A percentile compares a stretch with the other conserved stretches of the same genome.
phyloP scores from a whole-genome alignment of 2,329 filamentous ascomycete genomes.

The Colletotrichum liaoningense region DNA sequence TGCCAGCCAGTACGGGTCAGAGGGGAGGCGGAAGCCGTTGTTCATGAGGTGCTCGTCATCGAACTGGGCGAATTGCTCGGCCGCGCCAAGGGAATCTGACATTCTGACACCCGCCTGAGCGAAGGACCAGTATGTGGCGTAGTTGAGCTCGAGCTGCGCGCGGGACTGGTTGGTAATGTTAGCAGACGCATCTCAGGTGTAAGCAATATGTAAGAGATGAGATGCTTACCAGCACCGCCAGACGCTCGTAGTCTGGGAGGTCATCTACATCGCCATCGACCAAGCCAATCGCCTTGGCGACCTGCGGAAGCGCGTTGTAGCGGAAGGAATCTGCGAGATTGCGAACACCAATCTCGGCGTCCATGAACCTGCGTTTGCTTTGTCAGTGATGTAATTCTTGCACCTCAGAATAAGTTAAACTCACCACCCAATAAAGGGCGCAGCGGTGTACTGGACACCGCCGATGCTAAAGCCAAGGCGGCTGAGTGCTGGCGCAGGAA shows the following conservation, averaged over 20 bases:
- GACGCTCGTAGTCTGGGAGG: constrained; percentile 31
- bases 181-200: neutral
- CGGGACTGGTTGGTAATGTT: constrained; percentile 18
- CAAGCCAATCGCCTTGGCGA: constrained; percentile 28
- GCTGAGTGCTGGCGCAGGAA: constrained; percentile 33
- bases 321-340: constrained; percentile 33
- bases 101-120: constrained; percentile 32
- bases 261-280: constrained; percentile 30
- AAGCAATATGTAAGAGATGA: neutral
- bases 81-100: constrained; percentile 33
- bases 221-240: constrained; percentile 25
- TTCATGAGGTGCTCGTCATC: constrained; percentile 35
- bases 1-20: constrained; percentile 32
- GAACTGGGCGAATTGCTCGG: constrained; percentile 32
- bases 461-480: constrained; percentile 35
- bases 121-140: constrained; percentile 32
- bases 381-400: neutral
- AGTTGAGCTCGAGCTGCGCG: constrained; percentile 35
- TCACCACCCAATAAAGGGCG: constrained; percentile 31
- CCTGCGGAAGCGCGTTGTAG: constrained; percentile 29
- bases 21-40: constrained; percentile 33
- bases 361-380: constrained; percentile 25
- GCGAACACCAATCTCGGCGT: constrained; percentile 32
- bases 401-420: neutral
- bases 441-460: constrained; percentile 31